phyloP scores from a whole-genome alignment of 2,329 filamentous ascomycete species.

The Rosellinia necatrix region DNA sequence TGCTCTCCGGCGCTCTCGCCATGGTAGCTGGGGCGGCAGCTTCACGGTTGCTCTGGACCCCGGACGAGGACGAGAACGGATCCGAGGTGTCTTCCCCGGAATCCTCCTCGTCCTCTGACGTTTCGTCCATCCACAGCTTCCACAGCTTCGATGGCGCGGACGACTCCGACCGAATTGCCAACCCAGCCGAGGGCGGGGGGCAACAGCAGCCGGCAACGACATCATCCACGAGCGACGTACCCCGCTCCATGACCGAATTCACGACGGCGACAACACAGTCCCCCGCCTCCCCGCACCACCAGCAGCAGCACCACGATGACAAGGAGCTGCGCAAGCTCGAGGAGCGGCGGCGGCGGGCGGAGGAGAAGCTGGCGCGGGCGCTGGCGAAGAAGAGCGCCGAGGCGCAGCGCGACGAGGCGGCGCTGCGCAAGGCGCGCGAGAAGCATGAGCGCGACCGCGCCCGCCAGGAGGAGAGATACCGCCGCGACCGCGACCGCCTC shows the following conservation, averaged over 20 bases:
- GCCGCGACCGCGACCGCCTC: slow-evolving; percentile 65
- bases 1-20: slow-evolving; percentile 58
- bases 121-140: slow-evolving; percentile 55
- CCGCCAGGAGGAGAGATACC: slow-evolving; percentile 70
- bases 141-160: slow-evolving; percentile 57
- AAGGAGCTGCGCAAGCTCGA: slow-evolving; percentile 70
- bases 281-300: slow-evolving; percentile 47
- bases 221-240: slow-evolving; percentile 33
- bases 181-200: slow-evolving; percentile 21
- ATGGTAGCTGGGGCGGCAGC: slow-evolving; percentile 57
- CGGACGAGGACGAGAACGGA: slow-evolving; percentile 39
- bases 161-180: slow-evolving; percentile 40
- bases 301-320: too few relatives aligned
- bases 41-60: slow-evolving; percentile 47
- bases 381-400: slow-evolving; percentile 51
- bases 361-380: slow-evolving; percentile 44
- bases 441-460: slow-evolving; percentile 66
- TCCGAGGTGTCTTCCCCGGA: slow-evolving; percentile 36
- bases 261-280: slow-evolving; percentile 33
- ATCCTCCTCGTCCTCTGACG: slow-evolving; percentile 44
- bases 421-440: slow-evolving; percentile 62
- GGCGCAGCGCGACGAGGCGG: slow-evolving; percentile 43
- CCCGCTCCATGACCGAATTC: slow-evolving; percentile 48
- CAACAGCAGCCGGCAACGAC: slow-evolving; percentile 35
- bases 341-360: slow-evolving; percentile 52